Percentiles rank a stretch among this genome's conserved stretches.
phyloP scores from a whole-genome alignment of 176 grass and related monocot species.

The Typha latifolia region DNA sequence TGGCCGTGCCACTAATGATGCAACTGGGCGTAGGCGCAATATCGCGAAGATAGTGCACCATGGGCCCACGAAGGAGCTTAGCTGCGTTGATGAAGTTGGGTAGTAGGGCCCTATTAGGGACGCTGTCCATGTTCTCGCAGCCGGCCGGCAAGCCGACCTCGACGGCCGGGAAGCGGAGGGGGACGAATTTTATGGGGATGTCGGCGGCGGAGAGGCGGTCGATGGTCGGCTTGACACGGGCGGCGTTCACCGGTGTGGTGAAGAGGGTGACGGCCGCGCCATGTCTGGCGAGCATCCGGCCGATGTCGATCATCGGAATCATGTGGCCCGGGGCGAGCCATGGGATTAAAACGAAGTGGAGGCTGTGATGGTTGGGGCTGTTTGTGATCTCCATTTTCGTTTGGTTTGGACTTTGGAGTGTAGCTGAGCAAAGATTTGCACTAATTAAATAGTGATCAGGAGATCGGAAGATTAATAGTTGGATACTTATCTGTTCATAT shows the following conservation, averaged over 20 bases:
- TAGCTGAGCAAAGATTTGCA: too few species aligned
- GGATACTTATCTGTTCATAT: too few species aligned
- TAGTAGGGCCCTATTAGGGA: conserved; percentile 18
- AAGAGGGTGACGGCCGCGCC: conserved; percentile 38
- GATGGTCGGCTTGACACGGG: conserved; percentile 21
- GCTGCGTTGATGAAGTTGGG: conserved; percentile 27
- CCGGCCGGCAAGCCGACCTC: conserved; percentile 36
- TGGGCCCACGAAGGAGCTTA: conserved; percentile 30
- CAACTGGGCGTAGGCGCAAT: conserved; percentile 20
- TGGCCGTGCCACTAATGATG: conserved; percentile 39
- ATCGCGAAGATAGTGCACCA: conserved; percentile 2
- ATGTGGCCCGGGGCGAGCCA: conserved; percentile 42
- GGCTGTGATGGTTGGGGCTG: background rate
- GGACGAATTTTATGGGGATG: conserved; percentile 24
- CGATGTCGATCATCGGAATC: conserved; percentile 49
- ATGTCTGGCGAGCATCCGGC: conserved; percentile 42
- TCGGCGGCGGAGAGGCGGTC: conserved; percentile 7
- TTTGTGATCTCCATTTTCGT: conserved; percentile 12
- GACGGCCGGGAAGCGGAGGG: conserved; percentile 38
- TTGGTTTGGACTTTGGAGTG: background rate
- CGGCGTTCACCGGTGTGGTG: conserved; percentile 45
- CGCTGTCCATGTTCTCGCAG: conserved; percentile 39
- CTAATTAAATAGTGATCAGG: too few species aligned
- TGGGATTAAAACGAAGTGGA: conserved; percentile 60
- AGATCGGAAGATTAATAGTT: too few species aligned